These are phyloP conservation scores for Botrytis squamosa DNA, from an alignment of 2,329 filamentous ascomycete genomes.

Conservation along the genomic window DNA sequence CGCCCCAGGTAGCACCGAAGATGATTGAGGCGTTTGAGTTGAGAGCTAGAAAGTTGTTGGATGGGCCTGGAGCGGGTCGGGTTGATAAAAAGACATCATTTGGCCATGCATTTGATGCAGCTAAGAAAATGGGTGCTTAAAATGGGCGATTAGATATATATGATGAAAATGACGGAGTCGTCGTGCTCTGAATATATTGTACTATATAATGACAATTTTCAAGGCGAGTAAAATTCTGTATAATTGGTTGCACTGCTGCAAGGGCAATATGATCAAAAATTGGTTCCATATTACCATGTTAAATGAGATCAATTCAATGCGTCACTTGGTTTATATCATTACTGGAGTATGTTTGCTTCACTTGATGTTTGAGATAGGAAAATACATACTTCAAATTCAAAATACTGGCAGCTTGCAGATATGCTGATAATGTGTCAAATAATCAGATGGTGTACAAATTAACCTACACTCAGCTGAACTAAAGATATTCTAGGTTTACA, in stretches of 20 bases:
- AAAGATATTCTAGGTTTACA: neutral
- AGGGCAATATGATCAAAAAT: neutral
- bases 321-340: neutral
- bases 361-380: neutral
- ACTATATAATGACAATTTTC: neutral
- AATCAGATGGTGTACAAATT: neutral
- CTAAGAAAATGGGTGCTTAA: slow-evolving; percentile 21
- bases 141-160: neutral
- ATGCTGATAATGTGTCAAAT: neutral
- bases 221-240: neutral
- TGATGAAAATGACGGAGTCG: neutral
- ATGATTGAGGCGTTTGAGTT: slow-evolving; percentile 96
- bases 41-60: slow-evolving; percentile 63
- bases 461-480: neutral
- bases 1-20: slow-evolving; percentile 76
- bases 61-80: slow-evolving; percentile 27
- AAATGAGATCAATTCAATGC: neutral
- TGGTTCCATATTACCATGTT: neutral
- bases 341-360: too few relatives aligned
- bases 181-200: neutral
- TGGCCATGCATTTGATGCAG: slow-evolving; percentile 11
- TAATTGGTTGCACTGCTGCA: neutral
- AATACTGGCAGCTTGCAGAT: neutral
- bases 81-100: slow-evolving; percentile 15
- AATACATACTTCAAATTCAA: neutral